Evolutionary conservation across 768 basidiomycete genomes (phyloP).

Genomic region (Tremella mesenterica): DNA sequence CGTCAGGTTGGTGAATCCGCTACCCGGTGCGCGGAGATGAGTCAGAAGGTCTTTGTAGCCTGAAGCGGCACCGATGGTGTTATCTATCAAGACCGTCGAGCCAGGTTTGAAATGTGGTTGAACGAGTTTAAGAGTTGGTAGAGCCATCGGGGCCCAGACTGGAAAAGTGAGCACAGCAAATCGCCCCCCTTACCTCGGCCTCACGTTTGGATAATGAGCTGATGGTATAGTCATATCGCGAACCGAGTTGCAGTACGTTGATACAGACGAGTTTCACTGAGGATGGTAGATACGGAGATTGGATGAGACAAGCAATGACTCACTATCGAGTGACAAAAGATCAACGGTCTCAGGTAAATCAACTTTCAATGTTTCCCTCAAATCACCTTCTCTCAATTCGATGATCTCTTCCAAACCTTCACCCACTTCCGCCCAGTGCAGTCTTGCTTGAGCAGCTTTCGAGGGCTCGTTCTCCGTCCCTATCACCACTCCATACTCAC

Average conservation of each 20-base stretch:
- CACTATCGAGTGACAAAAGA: conserved; percentile 21
- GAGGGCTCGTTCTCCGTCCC: conserved; percentile 22
- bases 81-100: conserved; percentile 18
- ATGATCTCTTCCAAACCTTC: conserved; percentile 4
- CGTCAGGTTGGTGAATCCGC: conserved; percentile 13
- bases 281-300: not conserved
- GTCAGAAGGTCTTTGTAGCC: conserved; percentile 20
- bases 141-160: conserved; percentile 26
- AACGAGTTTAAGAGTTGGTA: conserved; percentile 18
- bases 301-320: not conserved
- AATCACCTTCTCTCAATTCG: conserved; percentile 18
- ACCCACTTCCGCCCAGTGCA: conserved; percentile 14
- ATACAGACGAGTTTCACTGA: too few species aligned
- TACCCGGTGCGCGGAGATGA: conserved; percentile 8
- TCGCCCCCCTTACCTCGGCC: too few species aligned
- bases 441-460: conserved; percentile 12
- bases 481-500: conserved; percentile 7
- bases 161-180: too few species aligned
- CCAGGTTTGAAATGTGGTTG: conserved; percentile 14
- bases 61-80: conserved; percentile 7
- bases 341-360: conserved; percentile 13
- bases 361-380: conserved; percentile 13
- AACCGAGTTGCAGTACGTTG: too few species aligned
- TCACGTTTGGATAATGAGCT: too few species aligned
- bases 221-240: too few species aligned